A percentile compares a stretch with the other conserved stretches of the same genome.
Conservation (phyloP, 768 basidiomycete genomes). For the Hericium rajendrae region DNA sequence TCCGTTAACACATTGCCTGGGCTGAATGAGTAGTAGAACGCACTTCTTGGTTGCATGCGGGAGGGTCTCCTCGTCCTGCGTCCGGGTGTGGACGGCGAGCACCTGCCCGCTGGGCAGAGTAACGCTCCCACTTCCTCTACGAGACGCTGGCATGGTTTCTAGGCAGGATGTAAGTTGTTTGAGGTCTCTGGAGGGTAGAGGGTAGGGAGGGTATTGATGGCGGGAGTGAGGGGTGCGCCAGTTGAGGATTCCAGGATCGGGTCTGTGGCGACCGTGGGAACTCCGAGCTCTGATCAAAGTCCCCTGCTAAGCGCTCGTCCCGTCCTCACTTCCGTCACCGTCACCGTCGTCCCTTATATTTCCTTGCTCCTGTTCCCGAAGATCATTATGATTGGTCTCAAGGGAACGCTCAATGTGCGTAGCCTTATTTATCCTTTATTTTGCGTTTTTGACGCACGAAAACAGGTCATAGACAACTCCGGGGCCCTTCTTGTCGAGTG, state of each 20-base stretch:
- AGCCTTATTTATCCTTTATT: background rate
- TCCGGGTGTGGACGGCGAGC: conserved; percentile 80
- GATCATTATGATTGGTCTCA: conserved; percentile 82
- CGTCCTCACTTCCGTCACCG: background rate
- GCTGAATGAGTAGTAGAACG: conserved; percentile 6
- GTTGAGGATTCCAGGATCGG: background rate
- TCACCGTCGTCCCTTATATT: background rate
- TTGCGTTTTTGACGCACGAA: background rate
- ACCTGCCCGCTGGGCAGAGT: conserved; percentile 67
- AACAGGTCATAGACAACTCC: conserved; percentile 92
- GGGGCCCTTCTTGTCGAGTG: conserved; percentile 92
- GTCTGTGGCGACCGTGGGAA: background rate
- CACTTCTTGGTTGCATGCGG: conserved; percentile 94
- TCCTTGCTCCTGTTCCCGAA: background rate
- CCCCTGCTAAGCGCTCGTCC: too few relatives aligned
- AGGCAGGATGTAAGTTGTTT: background rate
- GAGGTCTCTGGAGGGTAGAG: conserved; percentile 1
- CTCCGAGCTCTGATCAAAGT: background rate
- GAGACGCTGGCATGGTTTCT: conserved; percentile 50
- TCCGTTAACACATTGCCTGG: conserved; percentile 6
- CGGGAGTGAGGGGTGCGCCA: background rate
- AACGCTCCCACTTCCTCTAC: conserved; percentile 71
- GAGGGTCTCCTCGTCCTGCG: conserved; percentile 77
- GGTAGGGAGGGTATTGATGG: background rate
- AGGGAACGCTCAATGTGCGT: conserved; percentile 78